Base-by-base conservation (phyloP, 345 rosid genomes). In the Rubroshorea leprosula region DNA sequence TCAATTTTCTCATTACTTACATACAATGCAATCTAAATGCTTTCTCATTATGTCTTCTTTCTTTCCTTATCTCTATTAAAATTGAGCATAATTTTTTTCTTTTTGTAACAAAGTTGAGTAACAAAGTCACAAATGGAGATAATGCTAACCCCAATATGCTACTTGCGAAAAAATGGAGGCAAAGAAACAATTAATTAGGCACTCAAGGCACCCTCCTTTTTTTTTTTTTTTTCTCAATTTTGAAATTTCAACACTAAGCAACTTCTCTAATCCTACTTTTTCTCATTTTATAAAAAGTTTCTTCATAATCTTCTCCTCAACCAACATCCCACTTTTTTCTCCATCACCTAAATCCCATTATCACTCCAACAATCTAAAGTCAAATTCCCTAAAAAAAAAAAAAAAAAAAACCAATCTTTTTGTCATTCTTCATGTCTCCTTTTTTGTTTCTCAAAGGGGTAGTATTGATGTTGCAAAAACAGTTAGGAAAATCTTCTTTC, bases 381-480 rank as follows among this genome's bases (percentile, higher is more conserved):
- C 39, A 22, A 52, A 49, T 39, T 24, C 55, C 49, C 31, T 25
- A 58, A 44, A 23, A 51, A n/a, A n/a, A n/a, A n/a, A n/a, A n/a
- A n/a, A n/a, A n/a, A n/a, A n/a, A n/a, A 54, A 60, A 49, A 58
- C 49, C 62, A 24, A 0, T 63, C 29, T 49, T 20, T 54, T 50
- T 44, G 2, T 23, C 22, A 7, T n/a, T 49, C 25, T 55, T 45
- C 12, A 23, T 10, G 44, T 25, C 16, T 19, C 31, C 23, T 3
- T 60, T 53, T 15, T 24, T 23, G 51, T 55, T 60, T 19, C 43
- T 17, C 27, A 39, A 63, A 61, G 31, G 43, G 48, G 60, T 43
- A 45, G 55, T 44, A 61, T 72, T 55, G 48, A 83, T 83, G 89
- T 68, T 75, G 80, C 80, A 74, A 52, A 72, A 73, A 70, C 80